Evolutionary conservation across 306 rosid species (phyloP), one percentile per base, ranked within the genome.

Genomic region (Cucurbita argyrosperma): DNA sequence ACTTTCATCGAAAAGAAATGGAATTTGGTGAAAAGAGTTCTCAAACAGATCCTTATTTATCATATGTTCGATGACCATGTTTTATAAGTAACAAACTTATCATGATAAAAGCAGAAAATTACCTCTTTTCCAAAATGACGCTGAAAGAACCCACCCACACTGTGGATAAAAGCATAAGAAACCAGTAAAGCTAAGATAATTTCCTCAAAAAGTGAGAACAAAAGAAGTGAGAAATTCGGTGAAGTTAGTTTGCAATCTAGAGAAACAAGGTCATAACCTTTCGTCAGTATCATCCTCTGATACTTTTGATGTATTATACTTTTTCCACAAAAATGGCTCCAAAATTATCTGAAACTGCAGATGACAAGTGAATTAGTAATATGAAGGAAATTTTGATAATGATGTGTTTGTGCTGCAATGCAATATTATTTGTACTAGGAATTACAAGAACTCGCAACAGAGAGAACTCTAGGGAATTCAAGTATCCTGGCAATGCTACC

Each of bases 71-170:
- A 3, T 30, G 35, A 30, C 35, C 35, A 30, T 30, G 35, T 30
- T 30, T 30, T 30, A 30, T 30, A 30, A 30, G 35, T 30, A 30
- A 30, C 35, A 30, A 30, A 30, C 35, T 30, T 30, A 30, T 30
- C 35, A 30, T 30, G 35, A 30, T 30, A 30, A 12, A 51, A 56
- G 65, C 19, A 56, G 0, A 49, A 49, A 60, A 12, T 12, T 86
- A 93, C 98, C 96, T 93, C 98, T 85, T 84, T 82, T 66, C 97
- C 98, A 86, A 93, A 93, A 84, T 93, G 98, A 69, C 97, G 97
- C 76, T 88, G 82, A 82, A 90, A 93, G 87, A 93, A 93, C 14
- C 87, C 83, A 43, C 96, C 81, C 46, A 85, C 98, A 76, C 98
- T 93, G 87, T 78, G 45, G 72, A 77, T 78, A 74, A 83, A 52